These are phyloP conservation scores for Plasmodium vivax DNA, from an alignment of 169 alveolate species.

Conservation along the genomic window DNA sequence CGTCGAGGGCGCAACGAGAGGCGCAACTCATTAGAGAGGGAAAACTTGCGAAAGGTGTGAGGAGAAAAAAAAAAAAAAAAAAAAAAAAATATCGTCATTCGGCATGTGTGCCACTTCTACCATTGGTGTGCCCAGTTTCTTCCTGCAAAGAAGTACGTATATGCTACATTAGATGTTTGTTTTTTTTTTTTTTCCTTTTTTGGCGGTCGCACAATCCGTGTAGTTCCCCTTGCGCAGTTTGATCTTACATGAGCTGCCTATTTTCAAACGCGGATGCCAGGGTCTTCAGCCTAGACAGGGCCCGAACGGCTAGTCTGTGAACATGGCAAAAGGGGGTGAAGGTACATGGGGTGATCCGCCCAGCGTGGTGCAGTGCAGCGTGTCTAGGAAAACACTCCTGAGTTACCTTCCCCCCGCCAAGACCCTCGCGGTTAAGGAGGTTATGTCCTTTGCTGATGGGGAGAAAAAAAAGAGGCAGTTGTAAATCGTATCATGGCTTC, in stretches of 20 bases:
- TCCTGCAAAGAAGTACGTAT: constrained; percentile 33
- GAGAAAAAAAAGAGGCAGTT: not conserved
- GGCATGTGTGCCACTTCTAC: not conserved
- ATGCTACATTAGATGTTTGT: not conserved
- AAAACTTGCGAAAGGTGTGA: not conserved
- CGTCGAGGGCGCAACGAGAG: not conserved
- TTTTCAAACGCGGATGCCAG: constrained; percentile 67
- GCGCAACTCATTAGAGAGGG: not conserved
- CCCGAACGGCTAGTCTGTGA: constrained; percentile 48
- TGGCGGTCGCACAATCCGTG: not conserved
- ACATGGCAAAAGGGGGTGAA: not conserved
- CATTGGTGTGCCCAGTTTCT: constrained; percentile 72
- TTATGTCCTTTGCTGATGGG: constrained; percentile 58
- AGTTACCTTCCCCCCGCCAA: constrained; percentile 69
- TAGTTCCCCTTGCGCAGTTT: not conserved
- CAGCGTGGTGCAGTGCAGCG: not conserved
- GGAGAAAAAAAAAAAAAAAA: not conserved
- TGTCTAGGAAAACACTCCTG: not conserved
- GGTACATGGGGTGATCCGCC: not conserved
- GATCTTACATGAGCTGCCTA: constrained; percentile 65
- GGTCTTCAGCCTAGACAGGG: constrained; percentile 56
- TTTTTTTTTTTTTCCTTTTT: not conserved
- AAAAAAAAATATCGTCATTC: not conserved
- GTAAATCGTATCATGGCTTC: not conserved
- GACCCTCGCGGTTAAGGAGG: constrained; percentile 65